Percentiles rank a stretch among this genome's conserved stretches.
These are phyloP conservation scores for Petunia secreta DNA, from an alignment of 257 asterid genomes.

Conservation along the genomic window DNA sequence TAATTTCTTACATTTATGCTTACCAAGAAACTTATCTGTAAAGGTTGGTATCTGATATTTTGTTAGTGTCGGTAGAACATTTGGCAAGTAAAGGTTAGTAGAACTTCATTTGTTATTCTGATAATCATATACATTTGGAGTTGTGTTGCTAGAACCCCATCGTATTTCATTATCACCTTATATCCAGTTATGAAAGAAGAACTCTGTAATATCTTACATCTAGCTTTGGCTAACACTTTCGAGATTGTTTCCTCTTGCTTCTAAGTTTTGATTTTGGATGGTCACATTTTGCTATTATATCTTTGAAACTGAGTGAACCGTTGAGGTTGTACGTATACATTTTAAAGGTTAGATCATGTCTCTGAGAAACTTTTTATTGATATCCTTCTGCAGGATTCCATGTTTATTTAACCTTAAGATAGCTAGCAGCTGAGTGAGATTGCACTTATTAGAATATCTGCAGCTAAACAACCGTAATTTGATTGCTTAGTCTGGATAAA, in stretches of 20 bases:
- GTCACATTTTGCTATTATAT: slow-evolving; percentile 10
- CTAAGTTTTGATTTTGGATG: slow-evolving; percentile 3
- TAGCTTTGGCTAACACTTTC: neutral
- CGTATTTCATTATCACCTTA: neutral
- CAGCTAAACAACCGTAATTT: neutral
- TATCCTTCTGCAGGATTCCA: neutral
- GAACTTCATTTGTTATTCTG: no score
- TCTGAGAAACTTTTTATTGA: neutral
- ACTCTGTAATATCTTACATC: neutral
- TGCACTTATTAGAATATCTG: neutral
- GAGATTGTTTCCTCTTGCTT: slow-evolving; percentile 13
- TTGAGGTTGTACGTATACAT: neutral
- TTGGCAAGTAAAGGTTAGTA: slow-evolving; percentile 15
- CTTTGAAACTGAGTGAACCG: neutral
- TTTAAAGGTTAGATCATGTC: neutral
- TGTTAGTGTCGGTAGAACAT: neutral
- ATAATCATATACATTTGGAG: neutral
- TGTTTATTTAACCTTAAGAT: neutral
- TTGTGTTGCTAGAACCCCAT: neutral
- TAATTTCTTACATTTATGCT: neutral
- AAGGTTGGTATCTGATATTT: neutral
- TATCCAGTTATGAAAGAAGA: neutral
- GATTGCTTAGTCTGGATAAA: slow-evolving; percentile 18
- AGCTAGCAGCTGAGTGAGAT: neutral
- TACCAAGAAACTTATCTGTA: neutral